phyloP scores from a whole-genome alignment of 129 eudicot genomes.

The Gnaphalium uliginosum region DNA sequence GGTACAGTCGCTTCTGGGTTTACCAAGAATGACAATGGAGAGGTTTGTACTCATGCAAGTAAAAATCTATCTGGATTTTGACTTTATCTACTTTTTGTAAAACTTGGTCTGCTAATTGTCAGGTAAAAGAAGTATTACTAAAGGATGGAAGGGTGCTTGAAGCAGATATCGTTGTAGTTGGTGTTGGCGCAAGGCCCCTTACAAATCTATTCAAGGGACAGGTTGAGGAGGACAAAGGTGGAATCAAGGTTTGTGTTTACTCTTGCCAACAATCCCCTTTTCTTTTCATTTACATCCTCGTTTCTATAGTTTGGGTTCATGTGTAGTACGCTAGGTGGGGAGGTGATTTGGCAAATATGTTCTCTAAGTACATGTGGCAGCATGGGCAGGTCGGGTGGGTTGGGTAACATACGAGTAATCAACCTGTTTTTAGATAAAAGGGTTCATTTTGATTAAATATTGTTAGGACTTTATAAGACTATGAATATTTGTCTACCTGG shows the following conservation, averaged over 20 bases:
- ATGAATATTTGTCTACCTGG: not conserved
- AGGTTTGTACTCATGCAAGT: conserved; percentile 50
- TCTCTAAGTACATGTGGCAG: not conserved
- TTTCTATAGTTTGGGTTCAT: not conserved
- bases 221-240: conserved; percentile 96
- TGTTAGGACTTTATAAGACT: not conserved
- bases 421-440: no score
- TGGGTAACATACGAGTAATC: not conserved
- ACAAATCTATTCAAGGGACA: conserved; percentile 88
- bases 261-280: not conserved
- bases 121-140: conserved; percentile 86
- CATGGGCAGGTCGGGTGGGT: not conserved
- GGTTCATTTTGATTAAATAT: not conserved
- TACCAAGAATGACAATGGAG: conserved; percentile 55
- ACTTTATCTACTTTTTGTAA: not conserved
- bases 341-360: conserved; percentile 1
- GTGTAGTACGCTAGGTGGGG: not conserved
- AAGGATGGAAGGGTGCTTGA: conserved; percentile 96
- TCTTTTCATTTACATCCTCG: not conserved
- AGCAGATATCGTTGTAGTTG: conserved; percentile 96
- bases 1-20: conserved; percentile 98
- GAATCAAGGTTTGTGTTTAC: conserved; percentile 73
- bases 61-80: not conserved
- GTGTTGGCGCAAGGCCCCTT: conserved; percentile 95
- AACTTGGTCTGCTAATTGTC: conserved; percentile 3